These are phyloP conservation scores for Boletus bicolor DNA, from an alignment of 768 basidiomycete genomes.

Conservation along the genomic window DNA sequence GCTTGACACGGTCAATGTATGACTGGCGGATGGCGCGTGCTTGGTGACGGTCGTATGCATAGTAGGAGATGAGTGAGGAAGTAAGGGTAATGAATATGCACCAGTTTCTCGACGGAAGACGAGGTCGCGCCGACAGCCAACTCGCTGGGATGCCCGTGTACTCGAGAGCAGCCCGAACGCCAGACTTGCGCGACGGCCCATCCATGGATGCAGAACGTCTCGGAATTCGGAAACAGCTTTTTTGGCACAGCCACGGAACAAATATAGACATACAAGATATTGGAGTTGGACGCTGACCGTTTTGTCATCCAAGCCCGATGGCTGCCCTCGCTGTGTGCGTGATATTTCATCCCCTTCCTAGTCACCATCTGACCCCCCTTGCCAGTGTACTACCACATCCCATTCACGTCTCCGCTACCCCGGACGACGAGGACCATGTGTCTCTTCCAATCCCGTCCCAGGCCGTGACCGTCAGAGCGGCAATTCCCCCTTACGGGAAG, in stretches of 20 bases:
- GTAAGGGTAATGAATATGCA: conserved; percentile 85
- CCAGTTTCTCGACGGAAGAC: conserved; percentile 90
- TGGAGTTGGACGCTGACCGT: conserved; percentile 8
- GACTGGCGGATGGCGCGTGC: conserved; percentile 73
- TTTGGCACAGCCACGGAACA: conserved; percentile 23
- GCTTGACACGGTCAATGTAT: conserved; percentile 77
- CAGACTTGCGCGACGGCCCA: conserved; percentile 39
- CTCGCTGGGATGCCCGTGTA: conserved; percentile 70
- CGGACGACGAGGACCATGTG: conserved; percentile 62
- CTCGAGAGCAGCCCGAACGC: conserved; percentile 57
- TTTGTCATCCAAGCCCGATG: conserved; percentile 35
- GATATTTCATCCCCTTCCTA: neutral
- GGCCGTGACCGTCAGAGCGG: conserved; percentile 46
- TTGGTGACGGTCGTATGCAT: conserved; percentile 82
- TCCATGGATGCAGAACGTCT: conserved; percentile 9
- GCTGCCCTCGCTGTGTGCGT: conserved; percentile 78
- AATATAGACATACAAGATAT: conserved; percentile 19
- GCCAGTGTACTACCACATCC: conserved; percentile 67
- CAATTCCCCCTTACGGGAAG: conserved; percentile 82
- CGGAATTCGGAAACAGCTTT: conserved; percentile 22
- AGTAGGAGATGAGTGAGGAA: conserved; percentile 64
- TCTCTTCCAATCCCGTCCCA: conserved; percentile 32
- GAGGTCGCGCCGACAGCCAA: conserved; percentile 82
- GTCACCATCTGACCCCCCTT: conserved; percentile 3
- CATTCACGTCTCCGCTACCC: conserved; percentile 45